These are phyloP conservation scores for Erythrophleum fordii DNA, from an alignment of 306 rosid genomes.

Conservation along the genomic window DNA sequence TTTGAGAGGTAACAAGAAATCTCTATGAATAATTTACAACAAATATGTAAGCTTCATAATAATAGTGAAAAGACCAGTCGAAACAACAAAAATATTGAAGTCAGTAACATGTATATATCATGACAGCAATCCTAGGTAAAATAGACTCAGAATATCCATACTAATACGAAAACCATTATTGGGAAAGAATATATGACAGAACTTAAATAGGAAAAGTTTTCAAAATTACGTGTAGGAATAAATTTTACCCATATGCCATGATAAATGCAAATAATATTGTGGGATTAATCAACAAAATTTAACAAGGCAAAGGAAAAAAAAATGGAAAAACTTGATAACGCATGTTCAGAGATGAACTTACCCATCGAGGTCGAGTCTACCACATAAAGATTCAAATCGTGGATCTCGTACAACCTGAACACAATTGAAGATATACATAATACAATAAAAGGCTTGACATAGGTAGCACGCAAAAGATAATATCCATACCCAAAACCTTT, in stretches of 20 bases:
- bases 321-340: background rate
- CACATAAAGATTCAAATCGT: slow-evolving; percentile 82
- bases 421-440: slow-evolving; percentile 25
- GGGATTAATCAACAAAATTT: background rate
- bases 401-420: slow-evolving; percentile 78
- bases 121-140: background rate
- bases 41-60: background rate
- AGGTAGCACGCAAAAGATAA: slow-evolving; percentile 8
- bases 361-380: slow-evolving; percentile 66
- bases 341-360: slow-evolving; percentile 38
- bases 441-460: slow-evolving; percentile 21
- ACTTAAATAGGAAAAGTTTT: background rate
- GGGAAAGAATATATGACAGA: background rate
- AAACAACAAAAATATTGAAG: background rate
- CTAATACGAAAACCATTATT: background rate
- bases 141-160: background rate
- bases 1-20: background rate
- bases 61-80: background rate
- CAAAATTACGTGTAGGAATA: background rate
- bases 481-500: slow-evolving; percentile 7
- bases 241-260: background rate
- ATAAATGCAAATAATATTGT: slow-evolving; percentile 9
- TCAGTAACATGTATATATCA: background rate
- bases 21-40: too few relatives aligned
- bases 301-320: background rate